Percentiles rank a stretch among this genome's conserved stretches.
These are phyloP conservation scores for Arabidopsis hybrid DNA, from an alignment of 441 rosid species.

Conservation along the genomic window DNA sequence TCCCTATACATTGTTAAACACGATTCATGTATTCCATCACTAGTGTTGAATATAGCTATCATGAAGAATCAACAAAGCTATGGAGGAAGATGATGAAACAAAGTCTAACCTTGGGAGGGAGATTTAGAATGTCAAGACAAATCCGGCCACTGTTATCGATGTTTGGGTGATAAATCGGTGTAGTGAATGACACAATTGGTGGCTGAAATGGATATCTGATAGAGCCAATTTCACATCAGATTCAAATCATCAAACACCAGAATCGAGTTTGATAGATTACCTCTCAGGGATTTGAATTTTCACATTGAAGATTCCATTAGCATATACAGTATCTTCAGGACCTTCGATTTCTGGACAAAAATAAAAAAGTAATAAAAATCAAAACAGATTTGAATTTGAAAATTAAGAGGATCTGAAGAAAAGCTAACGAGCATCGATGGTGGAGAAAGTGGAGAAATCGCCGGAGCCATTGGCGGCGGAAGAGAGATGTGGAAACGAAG, in stretches of 20 bases:
- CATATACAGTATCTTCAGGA: conserved; percentile 78
- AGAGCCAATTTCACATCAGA: background rate
- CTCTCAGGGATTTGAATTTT: conserved; percentile 84
- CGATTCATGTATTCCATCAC: background rate
- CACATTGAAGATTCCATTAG: conserved; percentile 65
- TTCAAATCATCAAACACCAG: background rate
- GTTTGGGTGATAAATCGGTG: conserved; percentile 86
- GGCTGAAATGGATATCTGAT: conserved; percentile 90
- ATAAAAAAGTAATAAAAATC: too few relatives aligned
- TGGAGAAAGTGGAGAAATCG: conserved; percentile 54
- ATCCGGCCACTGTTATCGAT: conserved; percentile 86
- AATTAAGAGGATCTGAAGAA: background rate
- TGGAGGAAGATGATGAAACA: background rate
- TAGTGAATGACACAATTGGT: conserved; percentile 69
- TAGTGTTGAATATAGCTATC: background rate
- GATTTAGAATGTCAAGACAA: conserved; percentile 91
- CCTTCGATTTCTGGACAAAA: conserved; percentile 63
- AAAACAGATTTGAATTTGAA: background rate
- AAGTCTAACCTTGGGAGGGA: conserved; percentile 76
- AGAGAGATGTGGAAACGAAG: conserved; percentile 71
- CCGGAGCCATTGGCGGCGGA: conserved; percentile 50
- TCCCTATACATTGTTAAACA: conserved; percentile 52
- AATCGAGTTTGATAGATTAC: conserved; percentile 30
- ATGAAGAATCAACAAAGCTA: background rate
- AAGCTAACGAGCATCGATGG: conserved; percentile 70